A percentile compares a stretch with the other conserved stretches of the same genome.
These are phyloP conservation scores for Linderniella brevidens DNA, from an alignment of 257 asterid genomes.

Conservation along the genomic window DNA sequence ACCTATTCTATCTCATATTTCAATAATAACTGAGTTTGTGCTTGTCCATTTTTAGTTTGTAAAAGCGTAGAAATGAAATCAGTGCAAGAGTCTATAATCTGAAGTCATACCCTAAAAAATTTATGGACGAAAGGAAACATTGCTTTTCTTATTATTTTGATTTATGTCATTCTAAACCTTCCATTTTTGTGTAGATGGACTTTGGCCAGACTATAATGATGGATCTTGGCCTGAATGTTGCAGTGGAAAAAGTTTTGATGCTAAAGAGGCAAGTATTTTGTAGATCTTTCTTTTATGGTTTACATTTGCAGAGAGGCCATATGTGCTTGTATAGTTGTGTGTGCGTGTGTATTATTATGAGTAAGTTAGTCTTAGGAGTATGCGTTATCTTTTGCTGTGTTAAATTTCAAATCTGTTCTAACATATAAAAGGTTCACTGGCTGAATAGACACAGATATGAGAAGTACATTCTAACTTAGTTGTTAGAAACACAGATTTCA, in stretches of 20 bases:
- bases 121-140: background rate
- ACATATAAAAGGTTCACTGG: too few species aligned
- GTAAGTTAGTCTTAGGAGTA: too few species aligned
- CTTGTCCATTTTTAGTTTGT: too few species aligned
- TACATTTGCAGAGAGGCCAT: constrained; percentile 1
- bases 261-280: constrained; percentile 31
- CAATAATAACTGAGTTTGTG: too few species aligned
- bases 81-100: too few species aligned
- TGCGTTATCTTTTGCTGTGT: too few species aligned
- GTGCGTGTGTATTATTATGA: background rate
- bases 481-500: constrained; percentile 32
- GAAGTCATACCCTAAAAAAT: too few species aligned
- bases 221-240: constrained; percentile 94
- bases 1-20: too few species aligned
- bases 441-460: background rate
- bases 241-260: constrained; percentile 45
- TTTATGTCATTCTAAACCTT: background rate
- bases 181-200: constrained; percentile 50
- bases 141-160: background rate
- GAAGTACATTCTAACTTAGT: too few species aligned
- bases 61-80: too few species aligned
- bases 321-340: background rate
- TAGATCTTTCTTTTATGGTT: background rate
- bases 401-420: too few species aligned
- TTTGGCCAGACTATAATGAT: constrained; percentile 85